A percentile compares a stretch with the other conserved stretches of the same genome.
phyloP scores from a whole-genome alignment of 2,329 filamentous ascomycete species.

The Cordyceps cicadae region DNA sequence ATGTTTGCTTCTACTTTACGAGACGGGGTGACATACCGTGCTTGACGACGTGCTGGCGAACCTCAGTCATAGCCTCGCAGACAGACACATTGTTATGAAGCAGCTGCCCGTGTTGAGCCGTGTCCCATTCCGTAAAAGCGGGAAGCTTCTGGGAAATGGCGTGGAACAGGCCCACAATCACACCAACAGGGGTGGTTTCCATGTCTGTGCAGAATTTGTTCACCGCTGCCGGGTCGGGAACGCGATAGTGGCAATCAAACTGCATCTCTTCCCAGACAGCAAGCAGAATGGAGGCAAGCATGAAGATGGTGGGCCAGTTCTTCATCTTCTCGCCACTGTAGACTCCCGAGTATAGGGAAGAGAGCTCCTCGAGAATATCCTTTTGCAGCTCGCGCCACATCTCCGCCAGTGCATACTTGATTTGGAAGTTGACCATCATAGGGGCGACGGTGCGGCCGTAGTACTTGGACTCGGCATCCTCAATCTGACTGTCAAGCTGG shows the following conservation, averaged over 20 bases:
- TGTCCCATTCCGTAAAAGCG: constrained; percentile 89
- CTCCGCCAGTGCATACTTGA: constrained; percentile 93
- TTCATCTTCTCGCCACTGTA: constrained; percentile 96
- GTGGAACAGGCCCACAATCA: constrained; percentile 94
- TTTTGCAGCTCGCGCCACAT: constrained; percentile 98
- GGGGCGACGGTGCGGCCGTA: constrained; percentile 85
- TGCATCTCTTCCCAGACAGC: constrained; percentile 99
- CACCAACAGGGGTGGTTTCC: constrained; percentile 91
- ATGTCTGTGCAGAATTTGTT: constrained; percentile 95
- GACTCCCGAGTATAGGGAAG: constrained; percentile 87
- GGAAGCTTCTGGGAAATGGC: constrained; percentile 96
- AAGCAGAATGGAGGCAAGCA: constrained; percentile 85
- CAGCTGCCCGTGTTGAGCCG: constrained; percentile 78
- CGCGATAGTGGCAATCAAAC: constrained; percentile 94
- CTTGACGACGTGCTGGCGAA: constrained; percentile 83
- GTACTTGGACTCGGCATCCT: constrained; percentile 79
- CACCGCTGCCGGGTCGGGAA: constrained; percentile 74
- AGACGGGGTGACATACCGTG: constrained; percentile 60
- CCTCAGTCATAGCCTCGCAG: constrained; percentile 93
- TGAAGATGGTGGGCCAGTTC: constrained; percentile 99
- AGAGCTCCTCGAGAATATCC: constrained; percentile 91
- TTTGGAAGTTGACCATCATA: constrained; percentile 99
- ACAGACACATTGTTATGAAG: constrained; percentile 87
- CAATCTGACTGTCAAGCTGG: constrained; percentile 69
- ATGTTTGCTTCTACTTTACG: not conserved